Evolutionary conservation across 371 early-diverging fungal species (phyloP).

Genomic region (Batkoa obscura): DNA sequence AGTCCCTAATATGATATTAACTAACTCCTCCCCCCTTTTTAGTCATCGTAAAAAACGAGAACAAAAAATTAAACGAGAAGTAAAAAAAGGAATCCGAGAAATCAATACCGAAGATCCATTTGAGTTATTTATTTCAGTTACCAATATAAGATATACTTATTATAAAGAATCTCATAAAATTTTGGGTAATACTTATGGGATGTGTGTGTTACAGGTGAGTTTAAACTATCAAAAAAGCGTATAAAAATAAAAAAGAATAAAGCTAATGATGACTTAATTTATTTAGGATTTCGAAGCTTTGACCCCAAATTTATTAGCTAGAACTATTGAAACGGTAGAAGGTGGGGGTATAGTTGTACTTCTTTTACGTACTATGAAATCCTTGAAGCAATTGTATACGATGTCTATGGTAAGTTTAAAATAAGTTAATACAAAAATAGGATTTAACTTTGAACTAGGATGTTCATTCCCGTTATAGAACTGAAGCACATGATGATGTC

Average conservation of each 20-base stretch:
- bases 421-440: background rate
- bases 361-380: slow-evolving; percentile 80
- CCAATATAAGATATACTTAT: slow-evolving; percentile 91
- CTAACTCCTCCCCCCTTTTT: background rate
- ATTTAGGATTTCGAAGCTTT: slow-evolving; percentile 90
- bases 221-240: slow-evolving; percentile 5
- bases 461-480: slow-evolving; percentile 84
- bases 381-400: slow-evolving; percentile 88
- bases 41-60: slow-evolving; percentile 92
- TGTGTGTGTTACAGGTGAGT: slow-evolving; percentile 83
- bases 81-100: slow-evolving; percentile 75
- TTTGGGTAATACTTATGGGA: slow-evolving; percentile 96
- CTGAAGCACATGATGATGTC: slow-evolving; percentile 83
- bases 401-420: slow-evolving; percentile 69
- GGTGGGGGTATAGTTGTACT: slow-evolving; percentile 97
- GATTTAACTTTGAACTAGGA: slow-evolving; percentile 48
- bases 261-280: no score
- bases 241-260: background rate
- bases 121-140: slow-evolving; percentile 84
- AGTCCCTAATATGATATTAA: background rate
- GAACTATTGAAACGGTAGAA: slow-evolving; percentile 97
- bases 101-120: slow-evolving; percentile 89
- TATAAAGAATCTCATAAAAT: slow-evolving; percentile 98
- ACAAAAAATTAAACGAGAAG: slow-evolving; percentile 75
- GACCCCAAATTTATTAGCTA: slow-evolving; percentile 94